These are phyloP conservation scores for Symbiodinium pilosum DNA, from an alignment of 73 alveolate genomes.

Conservation along the genomic window DNA sequence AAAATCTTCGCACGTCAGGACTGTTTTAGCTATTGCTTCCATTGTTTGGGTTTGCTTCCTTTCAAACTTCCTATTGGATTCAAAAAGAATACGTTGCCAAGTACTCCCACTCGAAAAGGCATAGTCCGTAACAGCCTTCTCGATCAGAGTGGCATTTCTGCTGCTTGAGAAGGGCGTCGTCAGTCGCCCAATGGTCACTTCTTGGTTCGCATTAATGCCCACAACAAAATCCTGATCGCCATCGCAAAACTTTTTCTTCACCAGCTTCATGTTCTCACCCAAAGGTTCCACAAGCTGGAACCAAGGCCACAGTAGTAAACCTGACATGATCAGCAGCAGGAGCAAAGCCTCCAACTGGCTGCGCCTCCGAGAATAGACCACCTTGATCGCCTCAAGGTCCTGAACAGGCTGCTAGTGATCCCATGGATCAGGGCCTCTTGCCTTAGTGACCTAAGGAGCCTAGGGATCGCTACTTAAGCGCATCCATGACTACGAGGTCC, in stretches of 20 bases:
- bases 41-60: slow-evolving; percentile 16
- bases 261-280: slow-evolving; percentile 48
- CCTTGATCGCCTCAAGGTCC: slow-evolving; percentile 64
- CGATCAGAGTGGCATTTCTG: slow-evolving; percentile 6
- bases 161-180: slow-evolving; percentile 1
- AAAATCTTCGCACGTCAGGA: slow-evolving; percentile 6
- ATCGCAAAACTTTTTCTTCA: slow-evolving; percentile 47
- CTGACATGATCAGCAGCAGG: slow-evolving; percentile 31
- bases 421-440: no score
- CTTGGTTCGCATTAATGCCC: slow-evolving; percentile 30
- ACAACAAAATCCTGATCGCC: slow-evolving; percentile 68
- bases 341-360: slow-evolving; percentile 57
- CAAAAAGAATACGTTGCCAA: slow-evolving; percentile 8
- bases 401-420: no score
- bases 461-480: no score
- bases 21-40: slow-evolving; percentile 23
- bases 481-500: no score
- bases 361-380: slow-evolving; percentile 46
- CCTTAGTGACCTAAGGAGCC: no score
- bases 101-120: background rate
- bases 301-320: slow-evolving; percentile 39
- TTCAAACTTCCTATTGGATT: background rate
- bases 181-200: slow-evolving; percentile 26
- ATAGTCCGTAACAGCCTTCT: slow-evolving; percentile 20
- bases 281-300: slow-evolving; percentile 39